phyloP scores from a whole-genome alignment of 2,329 filamentous ascomycete genomes.

The Trichophaea hybrida region DNA sequence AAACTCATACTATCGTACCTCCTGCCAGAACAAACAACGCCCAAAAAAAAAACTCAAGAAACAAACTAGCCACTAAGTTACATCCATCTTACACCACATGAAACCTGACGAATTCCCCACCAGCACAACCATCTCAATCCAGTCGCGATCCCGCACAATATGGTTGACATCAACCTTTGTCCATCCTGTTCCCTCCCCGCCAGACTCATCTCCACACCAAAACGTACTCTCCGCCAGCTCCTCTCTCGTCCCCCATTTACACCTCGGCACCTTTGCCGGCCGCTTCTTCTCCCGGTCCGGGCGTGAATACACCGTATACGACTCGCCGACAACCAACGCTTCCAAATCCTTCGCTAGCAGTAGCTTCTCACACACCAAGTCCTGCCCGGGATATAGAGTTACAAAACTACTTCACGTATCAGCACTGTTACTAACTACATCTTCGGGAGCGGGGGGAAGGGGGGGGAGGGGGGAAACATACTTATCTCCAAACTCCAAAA shows the following conservation, averaged over 20 bases:
- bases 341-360: not conserved
- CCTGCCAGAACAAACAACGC: too few relatives aligned
- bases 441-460: not conserved
- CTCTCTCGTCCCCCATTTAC: not conserved
- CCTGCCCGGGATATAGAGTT: not conserved
- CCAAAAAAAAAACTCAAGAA: not conserved
- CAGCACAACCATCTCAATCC: not conserved
- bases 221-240: not conserved
- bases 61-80: too few relatives aligned
- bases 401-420: not conserved
- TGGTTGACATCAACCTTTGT: not conserved
- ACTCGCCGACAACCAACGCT: not conserved
- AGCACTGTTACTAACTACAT: not conserved
- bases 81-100: not conserved
- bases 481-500: not conserved
- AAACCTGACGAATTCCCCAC: constrained; percentile 1
- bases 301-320: not conserved
- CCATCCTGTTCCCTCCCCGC: not conserved
- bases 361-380: not conserved
- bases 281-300: constrained; percentile 2
- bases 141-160: not conserved
- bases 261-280: not conserved
- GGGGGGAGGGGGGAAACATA: not conserved
- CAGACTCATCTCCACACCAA: not conserved
- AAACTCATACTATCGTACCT: too few relatives aligned